Evolutionary conservation across 2,329 filamentous ascomycete species (phyloP).

Genomic region (Cladophialophora carrionii): DNA sequence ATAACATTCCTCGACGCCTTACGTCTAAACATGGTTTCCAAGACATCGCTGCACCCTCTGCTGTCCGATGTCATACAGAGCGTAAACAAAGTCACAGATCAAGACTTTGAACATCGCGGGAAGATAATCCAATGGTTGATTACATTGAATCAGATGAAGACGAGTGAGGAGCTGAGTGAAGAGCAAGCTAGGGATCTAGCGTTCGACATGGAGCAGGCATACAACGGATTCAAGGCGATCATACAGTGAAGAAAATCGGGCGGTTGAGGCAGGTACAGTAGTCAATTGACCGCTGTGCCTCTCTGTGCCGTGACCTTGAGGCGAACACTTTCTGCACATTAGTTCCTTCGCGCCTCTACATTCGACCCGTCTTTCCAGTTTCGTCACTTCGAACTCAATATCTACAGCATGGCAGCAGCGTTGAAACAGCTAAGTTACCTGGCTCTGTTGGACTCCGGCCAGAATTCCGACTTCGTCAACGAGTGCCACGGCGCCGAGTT

Average conservation of each 20-base stretch:
- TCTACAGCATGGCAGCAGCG: neutral
- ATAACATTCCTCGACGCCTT: slow-evolving; percentile 97
- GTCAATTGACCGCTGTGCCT: neutral
- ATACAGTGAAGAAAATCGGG: slow-evolving; percentile 47
- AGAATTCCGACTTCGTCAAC: slow-evolving; percentile 21
- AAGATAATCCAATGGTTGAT: slow-evolving; percentile 99
- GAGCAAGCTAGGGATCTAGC: slow-evolving; percentile 86
- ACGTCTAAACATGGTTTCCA: slow-evolving; percentile 87
- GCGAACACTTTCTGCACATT: neutral
- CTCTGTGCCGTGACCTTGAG: neutral
- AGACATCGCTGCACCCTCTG: slow-evolving; percentile 93
- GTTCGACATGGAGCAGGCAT: slow-evolving; percentile 91
- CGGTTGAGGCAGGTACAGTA: neutral
- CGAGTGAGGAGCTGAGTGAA: slow-evolving; percentile 84
- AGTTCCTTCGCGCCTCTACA: neutral
- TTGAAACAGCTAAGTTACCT: slow-evolving; percentile 1
- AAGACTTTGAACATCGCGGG: slow-evolving; percentile 90
- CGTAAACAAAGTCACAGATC: slow-evolving; percentile 94
- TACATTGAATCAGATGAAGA: slow-evolving; percentile 95
- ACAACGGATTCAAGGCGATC: slow-evolving; percentile 87
- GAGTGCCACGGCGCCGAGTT: slow-evolving; percentile 37
- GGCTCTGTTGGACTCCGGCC: neutral
- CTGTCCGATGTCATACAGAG: slow-evolving; percentile 95
- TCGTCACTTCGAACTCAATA: neutral
- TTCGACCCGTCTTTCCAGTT: neutral